Evolutionary conservation across 177 flowering plant species (phyloP).

Genomic region (Vitis hybrid): DNA sequence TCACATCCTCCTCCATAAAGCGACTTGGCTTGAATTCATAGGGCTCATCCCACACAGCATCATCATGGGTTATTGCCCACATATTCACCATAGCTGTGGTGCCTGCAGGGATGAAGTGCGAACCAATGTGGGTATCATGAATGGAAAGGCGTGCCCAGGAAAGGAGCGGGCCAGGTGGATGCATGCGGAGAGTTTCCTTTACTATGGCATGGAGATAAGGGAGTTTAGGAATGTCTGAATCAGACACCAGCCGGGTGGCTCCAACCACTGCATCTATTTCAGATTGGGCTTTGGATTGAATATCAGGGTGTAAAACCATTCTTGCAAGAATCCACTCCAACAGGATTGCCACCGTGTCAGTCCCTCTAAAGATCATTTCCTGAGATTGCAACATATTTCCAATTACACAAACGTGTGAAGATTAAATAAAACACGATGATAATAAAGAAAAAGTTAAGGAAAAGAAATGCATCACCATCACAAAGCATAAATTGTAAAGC

Average conservation of each 20-base stretch:
- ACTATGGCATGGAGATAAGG: slow-evolving; percentile 70
- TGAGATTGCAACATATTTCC: slow-evolving; percentile 16
- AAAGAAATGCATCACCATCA: too few species aligned
- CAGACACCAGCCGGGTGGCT: slow-evolving; percentile 23
- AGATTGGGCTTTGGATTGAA: slow-evolving; percentile 65
- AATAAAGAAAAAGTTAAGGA: neutral
- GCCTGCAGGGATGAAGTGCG: slow-evolving; percentile 66
- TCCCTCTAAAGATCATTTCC: slow-evolving; percentile 92
- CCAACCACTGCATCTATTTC: slow-evolving; percentile 47
- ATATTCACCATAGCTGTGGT: slow-evolving; percentile 94
- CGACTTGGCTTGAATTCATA: slow-evolving; percentile 61
- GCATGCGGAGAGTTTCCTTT: slow-evolving; percentile 76
- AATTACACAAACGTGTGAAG: too few species aligned
- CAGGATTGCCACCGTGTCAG: slow-evolving; percentile 83
- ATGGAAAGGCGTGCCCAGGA: slow-evolving; percentile 88
- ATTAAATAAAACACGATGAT: neutral
- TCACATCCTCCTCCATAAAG: slow-evolving; percentile 58
- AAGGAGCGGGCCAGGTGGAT: slow-evolving; percentile 91
- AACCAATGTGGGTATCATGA: slow-evolving; percentile 65
- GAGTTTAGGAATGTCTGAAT: slow-evolving; percentile 61
- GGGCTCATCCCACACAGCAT: slow-evolving; percentile 57
- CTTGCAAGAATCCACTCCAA: slow-evolving; percentile 85
- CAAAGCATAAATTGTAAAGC: neutral
- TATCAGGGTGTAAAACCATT: slow-evolving; percentile 76
- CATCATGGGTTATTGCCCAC: slow-evolving; percentile 87